Conservation (phyloP, 495 filamentous ascomycete genomes). For the Articulospora tetracladia region DNA sequence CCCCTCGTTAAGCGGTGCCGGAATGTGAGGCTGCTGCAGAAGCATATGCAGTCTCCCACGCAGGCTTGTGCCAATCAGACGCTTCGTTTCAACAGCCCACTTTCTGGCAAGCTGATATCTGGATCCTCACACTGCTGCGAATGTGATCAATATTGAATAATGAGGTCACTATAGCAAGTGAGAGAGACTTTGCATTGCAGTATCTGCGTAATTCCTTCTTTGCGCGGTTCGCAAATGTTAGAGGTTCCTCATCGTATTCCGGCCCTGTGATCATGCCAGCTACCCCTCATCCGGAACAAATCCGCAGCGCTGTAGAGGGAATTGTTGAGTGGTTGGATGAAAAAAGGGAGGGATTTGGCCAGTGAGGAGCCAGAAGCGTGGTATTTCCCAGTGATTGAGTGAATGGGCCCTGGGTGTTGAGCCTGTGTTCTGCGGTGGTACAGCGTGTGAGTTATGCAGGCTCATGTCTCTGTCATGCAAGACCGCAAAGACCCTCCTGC, state of each 20-base stretch:
- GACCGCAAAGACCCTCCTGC: background rate
- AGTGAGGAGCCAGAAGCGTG: background rate
- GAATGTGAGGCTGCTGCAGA: conserved; percentile 18
- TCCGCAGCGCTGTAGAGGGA: background rate
- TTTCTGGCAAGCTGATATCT: background rate
- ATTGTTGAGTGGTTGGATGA: conserved; percentile 7
- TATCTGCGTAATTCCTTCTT: background rate
- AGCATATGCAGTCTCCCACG: conserved; percentile 13
- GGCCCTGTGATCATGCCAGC: background rate
- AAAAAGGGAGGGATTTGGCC: background rate
- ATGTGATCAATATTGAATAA: background rate
- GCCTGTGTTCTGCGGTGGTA: background rate
- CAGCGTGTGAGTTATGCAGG: background rate
- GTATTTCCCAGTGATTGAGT: conserved; percentile 9
- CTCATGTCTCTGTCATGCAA: background rate
- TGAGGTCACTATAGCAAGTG: background rate
- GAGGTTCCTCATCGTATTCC: background rate
- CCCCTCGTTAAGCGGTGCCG: background rate
- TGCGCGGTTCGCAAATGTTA: background rate
- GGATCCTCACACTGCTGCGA: background rate
- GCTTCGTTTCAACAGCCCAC: background rate
- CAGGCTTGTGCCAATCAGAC: background rate
- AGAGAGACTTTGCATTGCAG: background rate
- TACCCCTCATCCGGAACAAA: conserved; percentile 13
- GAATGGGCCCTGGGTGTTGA: background rate